phyloP scores from a whole-genome alignment of 2,329 filamentous ascomycete species.

The Paecilomyces sp. region DNA sequence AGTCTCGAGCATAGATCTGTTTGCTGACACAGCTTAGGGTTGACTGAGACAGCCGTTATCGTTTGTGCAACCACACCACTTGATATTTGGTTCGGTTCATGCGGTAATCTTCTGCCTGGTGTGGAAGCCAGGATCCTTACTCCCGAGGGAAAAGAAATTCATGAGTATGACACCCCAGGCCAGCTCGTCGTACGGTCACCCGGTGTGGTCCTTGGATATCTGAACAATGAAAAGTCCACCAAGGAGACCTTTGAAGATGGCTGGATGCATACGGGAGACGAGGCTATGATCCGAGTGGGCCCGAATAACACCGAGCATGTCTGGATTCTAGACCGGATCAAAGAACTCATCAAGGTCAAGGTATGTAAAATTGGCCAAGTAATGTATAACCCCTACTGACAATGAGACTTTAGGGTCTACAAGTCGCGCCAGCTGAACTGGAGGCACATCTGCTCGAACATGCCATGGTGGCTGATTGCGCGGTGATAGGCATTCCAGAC shows the following conservation, averaged over 20 bases:
- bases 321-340: conserved; percentile 76
- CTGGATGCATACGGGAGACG: conserved; percentile 81
- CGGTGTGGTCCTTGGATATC: conserved; percentile 71
- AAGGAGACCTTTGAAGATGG: conserved; percentile 70
- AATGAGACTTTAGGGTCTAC: conserved; percentile 52
- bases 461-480: conserved; percentile 66
- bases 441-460: conserved; percentile 73
- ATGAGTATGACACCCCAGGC: conserved; percentile 63
- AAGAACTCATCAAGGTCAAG: conserved; percentile 73
- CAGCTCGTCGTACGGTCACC: conserved; percentile 75
- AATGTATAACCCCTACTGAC: background rate
- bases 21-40: conserved; percentile 37
- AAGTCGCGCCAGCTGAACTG: conserved; percentile 78
- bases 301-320: conserved; percentile 69
- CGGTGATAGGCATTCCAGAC: conserved; percentile 68
- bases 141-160: conserved; percentile 63
- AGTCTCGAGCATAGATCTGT: background rate
- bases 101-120: conserved; percentile 62
- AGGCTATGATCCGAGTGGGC: conserved; percentile 61
- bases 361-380: conserved; percentile 30
- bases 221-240: conserved; percentile 79
- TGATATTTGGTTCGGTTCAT: conserved; percentile 66
- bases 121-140: conserved; percentile 60
- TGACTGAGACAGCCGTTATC: conserved; percentile 72
- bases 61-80: conserved; percentile 49